phyloP scores from a whole-genome alignment of 1,284 basidiomycete genomes.

The Ceratobasidium sp. region DNA sequence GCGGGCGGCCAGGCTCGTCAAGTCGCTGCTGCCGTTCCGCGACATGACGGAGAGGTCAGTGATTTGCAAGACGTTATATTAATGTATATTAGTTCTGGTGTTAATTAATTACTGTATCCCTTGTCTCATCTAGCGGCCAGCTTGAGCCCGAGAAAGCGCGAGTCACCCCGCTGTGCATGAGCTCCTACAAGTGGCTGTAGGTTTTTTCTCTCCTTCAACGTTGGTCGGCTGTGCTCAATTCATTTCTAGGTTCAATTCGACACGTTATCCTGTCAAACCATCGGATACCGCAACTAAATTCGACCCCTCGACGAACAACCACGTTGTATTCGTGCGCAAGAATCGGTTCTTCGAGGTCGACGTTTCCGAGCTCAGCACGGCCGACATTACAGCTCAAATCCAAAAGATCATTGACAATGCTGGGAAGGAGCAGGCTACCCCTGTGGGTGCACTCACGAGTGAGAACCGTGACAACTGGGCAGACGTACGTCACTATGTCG shows the following conservation, averaged over 20 bases:
- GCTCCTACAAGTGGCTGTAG: slow-evolving; percentile 93
- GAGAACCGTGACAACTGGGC: slow-evolving; percentile 95
- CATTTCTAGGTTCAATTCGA: slow-evolving; percentile 82
- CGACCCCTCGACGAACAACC: slow-evolving; percentile 81
- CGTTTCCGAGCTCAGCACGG: slow-evolving; percentile 77
- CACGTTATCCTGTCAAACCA: slow-evolving; percentile 86
- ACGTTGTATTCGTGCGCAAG: slow-evolving; percentile 91
- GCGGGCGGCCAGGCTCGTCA: slow-evolving; percentile 84
- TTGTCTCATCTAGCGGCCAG: slow-evolving; percentile 65
- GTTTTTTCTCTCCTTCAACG: slow-evolving; percentile 53
- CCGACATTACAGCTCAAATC: slow-evolving; percentile 88
- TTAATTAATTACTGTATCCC: slow-evolving; percentile 20
- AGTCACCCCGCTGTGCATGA: slow-evolving; percentile 89
- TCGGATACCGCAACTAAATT: slow-evolving; percentile 90
- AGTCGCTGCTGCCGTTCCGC: slow-evolving; percentile 87
- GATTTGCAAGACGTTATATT: neutral
- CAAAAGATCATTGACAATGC: slow-evolving; percentile 80
- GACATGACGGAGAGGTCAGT: slow-evolving; percentile 83
- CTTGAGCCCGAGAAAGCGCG: slow-evolving; percentile 93
- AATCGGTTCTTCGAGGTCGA: slow-evolving; percentile 90
- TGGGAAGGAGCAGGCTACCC: slow-evolving; percentile 63
- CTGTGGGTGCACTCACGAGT: slow-evolving; percentile 86
- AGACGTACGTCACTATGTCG: slow-evolving; percentile 65
- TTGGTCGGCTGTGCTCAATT: slow-evolving; percentile 1
- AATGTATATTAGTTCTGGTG: slow-evolving; percentile 15